These are phyloP conservation scores for Ophiosphaerella narmari DNA, from an alignment of 2,329 filamentous ascomycete genomes.

Conservation along the genomic window DNA sequence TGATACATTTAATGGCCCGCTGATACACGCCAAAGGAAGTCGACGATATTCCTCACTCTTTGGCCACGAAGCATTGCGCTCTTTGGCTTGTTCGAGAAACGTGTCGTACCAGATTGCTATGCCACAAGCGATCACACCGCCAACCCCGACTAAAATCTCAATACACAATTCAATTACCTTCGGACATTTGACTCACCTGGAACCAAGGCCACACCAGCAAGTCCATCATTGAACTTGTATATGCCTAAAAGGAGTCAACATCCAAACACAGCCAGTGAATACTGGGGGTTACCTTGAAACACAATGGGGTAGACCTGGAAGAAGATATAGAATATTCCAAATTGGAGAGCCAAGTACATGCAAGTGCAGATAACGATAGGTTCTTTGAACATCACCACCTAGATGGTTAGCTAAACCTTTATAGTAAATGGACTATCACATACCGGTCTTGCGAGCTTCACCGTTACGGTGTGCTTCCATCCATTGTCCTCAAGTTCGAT, in stretches of 20 bases:
- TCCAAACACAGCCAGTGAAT: slow-evolving; percentile 2
- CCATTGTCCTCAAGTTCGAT: slow-evolving; percentile 63
- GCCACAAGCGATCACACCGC: slow-evolving; percentile 59
- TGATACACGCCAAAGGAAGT: slow-evolving; percentile 69
- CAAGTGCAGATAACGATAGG: slow-evolving; percentile 72
- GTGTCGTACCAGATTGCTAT: slow-evolving; percentile 67
- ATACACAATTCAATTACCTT: slow-evolving; percentile 64
- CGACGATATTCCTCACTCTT: slow-evolving; percentile 59
- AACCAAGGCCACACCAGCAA: slow-evolving; percentile 9
- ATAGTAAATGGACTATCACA: slow-evolving; percentile 35
- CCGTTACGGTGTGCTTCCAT: slow-evolving; percentile 60
- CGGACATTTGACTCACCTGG: slow-evolving; percentile 54
- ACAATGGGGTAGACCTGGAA: slow-evolving; percentile 72
- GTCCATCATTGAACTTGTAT: slow-evolving; percentile 9
- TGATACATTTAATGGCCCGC: slow-evolving; percentile 59
- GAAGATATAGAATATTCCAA: slow-evolving; percentile 69
- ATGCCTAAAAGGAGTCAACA: slow-evolving; percentile 8
- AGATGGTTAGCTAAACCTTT: slow-evolving; percentile 11
- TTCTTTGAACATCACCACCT: slow-evolving; percentile 66
- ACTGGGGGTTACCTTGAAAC: slow-evolving; percentile 57
- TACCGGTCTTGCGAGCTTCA: slow-evolving; percentile 69
- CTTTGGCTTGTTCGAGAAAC: slow-evolving; percentile 55
- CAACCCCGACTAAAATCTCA: slow-evolving; percentile 68
- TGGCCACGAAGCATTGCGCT: slow-evolving; percentile 56
- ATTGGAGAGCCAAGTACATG: slow-evolving; percentile 64